Evolutionary conservation across 2,329 filamentous ascomycete genomes (phyloP).

Genomic region (Sphaerulina populicola): DNA sequence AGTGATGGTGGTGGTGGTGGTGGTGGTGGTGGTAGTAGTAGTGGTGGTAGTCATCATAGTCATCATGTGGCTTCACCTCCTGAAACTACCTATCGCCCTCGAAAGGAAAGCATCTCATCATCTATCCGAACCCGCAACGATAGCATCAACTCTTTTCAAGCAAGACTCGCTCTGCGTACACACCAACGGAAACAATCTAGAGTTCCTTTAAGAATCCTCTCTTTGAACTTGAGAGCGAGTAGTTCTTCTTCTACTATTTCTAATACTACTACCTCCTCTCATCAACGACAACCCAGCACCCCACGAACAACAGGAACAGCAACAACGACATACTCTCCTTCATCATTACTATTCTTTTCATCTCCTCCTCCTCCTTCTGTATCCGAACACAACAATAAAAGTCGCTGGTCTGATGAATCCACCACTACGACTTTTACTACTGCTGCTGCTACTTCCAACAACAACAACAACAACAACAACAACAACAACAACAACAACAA

Average conservation of each 20-base stretch:
- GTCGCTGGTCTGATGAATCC: conserved; percentile 27
- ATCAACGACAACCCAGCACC: not conserved
- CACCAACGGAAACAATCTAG: conserved; percentile 12
- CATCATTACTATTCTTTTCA: conserved; percentile 3
- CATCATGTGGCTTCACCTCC: conserved; percentile 7
- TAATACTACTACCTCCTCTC: no score
- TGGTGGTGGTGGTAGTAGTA: no score
- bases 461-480: no score
- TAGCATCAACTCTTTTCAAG: conserved; percentile 22
- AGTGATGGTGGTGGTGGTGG: no score
- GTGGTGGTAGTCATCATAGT: no score
- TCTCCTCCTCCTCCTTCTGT: not conserved
- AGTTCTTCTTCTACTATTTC: not conserved
- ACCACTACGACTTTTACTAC: conserved; percentile 8
- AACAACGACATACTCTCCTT: not conserved
- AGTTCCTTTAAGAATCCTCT: conserved; percentile 23
- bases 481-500: no score
- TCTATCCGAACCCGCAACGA: conserved; percentile 25
- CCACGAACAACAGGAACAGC: no score
- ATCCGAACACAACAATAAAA: not conserved
- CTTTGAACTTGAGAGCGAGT: conserved; percentile 10
- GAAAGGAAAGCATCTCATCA: conserved; percentile 24
- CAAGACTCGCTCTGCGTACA: conserved; percentile 2
- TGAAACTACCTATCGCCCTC: conserved; percentile 21
- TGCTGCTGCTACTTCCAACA: no score